A percentile compares a stretch with the other conserved stretches of the same genome.
These are phyloP conservation scores for Chloroidium sp. DNA, from an alignment of 163 green algal genomes.

Conservation along the genomic window DNA sequence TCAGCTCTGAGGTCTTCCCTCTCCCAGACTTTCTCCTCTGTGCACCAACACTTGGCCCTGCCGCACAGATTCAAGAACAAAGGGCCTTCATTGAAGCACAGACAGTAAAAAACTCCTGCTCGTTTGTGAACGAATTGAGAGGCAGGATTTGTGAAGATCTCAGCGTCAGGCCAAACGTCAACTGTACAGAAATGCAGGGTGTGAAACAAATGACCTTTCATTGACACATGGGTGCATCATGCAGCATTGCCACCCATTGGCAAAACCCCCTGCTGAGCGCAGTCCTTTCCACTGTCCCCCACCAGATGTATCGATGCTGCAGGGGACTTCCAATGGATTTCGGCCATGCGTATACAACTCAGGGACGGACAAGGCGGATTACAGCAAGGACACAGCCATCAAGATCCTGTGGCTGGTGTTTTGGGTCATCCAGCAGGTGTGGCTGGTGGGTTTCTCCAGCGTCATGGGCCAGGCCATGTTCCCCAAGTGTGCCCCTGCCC, in stretches of 20 bases:
- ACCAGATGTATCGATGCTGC: not conserved
- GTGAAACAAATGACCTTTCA: too few species aligned
- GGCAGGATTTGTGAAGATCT: not conserved
- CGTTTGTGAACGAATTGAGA: not conserved
- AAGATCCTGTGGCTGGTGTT: constrained; percentile 31
- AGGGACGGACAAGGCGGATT: not conserved
- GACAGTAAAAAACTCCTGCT: not conserved
- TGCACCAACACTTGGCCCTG: too few species aligned
- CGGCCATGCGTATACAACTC: constrained; percentile 5
- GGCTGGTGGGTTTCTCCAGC: constrained; percentile 13
- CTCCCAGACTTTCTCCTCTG: too few species aligned
- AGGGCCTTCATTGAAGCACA: too few species aligned
- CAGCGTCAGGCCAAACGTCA: not conserved
- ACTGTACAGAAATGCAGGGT: too few species aligned
- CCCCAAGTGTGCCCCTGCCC: not conserved
- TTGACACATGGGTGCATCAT: too few species aligned
- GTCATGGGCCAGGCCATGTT: constrained; percentile 24
- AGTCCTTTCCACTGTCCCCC: too few species aligned
- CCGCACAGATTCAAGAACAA: too few species aligned
- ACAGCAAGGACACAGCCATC: not conserved
- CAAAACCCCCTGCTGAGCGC: too few species aligned
- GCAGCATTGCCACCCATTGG: too few species aligned
- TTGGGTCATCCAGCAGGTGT: constrained; percentile 21
- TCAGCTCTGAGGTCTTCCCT: not conserved
- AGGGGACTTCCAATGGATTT: constrained; percentile 9